These are phyloP conservation scores for Bromus sterilis DNA, from an alignment of 176 grass and related monocot species.

Conservation along the genomic window DNA sequence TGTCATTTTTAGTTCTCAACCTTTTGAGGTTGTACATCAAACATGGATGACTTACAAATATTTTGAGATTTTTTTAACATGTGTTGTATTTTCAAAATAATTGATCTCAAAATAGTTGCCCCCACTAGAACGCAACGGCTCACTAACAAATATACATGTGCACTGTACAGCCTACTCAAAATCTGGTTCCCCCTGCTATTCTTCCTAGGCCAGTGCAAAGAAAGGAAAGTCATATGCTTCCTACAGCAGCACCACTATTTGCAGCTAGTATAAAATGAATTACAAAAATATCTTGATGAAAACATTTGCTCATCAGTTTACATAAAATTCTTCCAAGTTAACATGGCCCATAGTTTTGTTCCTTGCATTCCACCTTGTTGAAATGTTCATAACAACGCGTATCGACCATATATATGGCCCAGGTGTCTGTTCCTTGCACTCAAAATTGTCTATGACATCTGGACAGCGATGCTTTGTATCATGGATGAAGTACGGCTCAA, in stretches of 20 bases:
- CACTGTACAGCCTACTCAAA: slow-evolving; percentile 18
- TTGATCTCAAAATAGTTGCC: too few species aligned
- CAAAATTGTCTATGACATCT: neutral
- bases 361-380: neutral
- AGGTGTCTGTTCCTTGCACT: neutral
- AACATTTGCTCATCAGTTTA: slow-evolving; percentile 3
- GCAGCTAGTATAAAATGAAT: neutral
- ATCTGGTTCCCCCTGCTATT: neutral
- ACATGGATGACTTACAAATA: too few species aligned
- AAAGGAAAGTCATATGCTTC: neutral
- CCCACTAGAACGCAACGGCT: neutral
- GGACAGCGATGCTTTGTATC: neutral
- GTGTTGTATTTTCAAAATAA: too few species aligned
- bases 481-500: neutral
- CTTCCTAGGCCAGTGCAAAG: slow-evolving; percentile 1
- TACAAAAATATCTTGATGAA: slow-evolving; percentile 5
- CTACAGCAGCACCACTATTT: neutral
- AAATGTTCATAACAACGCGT: slow-evolving; percentile 8
- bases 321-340: neutral
- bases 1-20: too few species aligned
- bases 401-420: neutral
- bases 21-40: too few species aligned
- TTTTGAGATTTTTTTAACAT: too few species aligned
- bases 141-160: neutral
- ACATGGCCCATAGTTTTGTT: neutral